A percentile compares a stretch with the other conserved stretches of the same genome.
phyloP scores from a whole-genome alignment of 2,329 filamentous ascomycete species.

The Fusarium verrucosum region DNA sequence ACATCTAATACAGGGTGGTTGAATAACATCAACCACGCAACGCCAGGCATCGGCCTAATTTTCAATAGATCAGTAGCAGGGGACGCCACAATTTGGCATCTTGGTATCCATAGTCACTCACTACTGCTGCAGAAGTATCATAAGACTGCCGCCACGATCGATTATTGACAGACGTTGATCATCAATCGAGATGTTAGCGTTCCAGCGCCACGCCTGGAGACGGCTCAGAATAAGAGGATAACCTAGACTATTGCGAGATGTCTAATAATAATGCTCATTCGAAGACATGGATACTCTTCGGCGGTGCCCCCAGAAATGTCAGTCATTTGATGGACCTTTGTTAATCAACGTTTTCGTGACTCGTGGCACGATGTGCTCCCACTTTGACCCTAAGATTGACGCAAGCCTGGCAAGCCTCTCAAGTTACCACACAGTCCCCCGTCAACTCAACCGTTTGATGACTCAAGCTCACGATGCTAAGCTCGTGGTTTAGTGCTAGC shows the following conservation, averaged over 20 bases:
- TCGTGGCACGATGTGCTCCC: neutral
- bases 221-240: too few species aligned
- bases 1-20: neutral
- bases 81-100: constrained; percentile 23
- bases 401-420: constrained; percentile 1
- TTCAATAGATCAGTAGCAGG: constrained; percentile 18
- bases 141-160: neutral
- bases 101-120: neutral
- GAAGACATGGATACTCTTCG: neutral
- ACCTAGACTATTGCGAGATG: too few species aligned
- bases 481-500: constrained; percentile 10
- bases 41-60: constrained; percentile 15
- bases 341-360: neutral
- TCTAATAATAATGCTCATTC: neutral
- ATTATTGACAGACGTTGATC: neutral
- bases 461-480: neutral
- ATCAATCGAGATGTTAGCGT: neutral
- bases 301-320: neutral
- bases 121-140: neutral
- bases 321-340: neutral
- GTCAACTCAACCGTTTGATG: constrained; percentile 17
- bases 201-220: constrained; percentile 8
- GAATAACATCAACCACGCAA: neutral
- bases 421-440: neutral
- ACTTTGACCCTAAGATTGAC: neutral